Conservation (phyloP, 73 alveolate genomes). For the Effrenium voratum region DNA sequence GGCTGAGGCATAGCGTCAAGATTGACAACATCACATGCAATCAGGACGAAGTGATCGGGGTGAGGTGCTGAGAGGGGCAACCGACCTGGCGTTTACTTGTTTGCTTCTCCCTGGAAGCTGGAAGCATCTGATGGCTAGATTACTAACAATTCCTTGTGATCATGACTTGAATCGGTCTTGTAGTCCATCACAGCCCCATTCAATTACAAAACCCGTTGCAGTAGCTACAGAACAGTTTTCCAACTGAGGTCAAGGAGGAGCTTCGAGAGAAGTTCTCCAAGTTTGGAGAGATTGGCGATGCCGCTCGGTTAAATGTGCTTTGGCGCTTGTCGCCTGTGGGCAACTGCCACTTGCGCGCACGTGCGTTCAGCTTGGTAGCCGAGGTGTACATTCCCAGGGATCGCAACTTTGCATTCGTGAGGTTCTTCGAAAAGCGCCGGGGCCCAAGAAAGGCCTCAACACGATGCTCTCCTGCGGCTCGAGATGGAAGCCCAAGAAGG, state of each 20-base stretch:
- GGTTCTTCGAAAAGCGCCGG: constrained; percentile 66
- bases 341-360: not conserved
- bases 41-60: constrained; percentile 50
- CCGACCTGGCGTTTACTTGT: not conserved
- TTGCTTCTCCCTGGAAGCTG: too few species aligned
- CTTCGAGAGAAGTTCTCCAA: constrained; percentile 80
- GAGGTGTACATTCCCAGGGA: constrained; percentile 90
- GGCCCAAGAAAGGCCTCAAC: not conserved
- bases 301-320: not conserved
- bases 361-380: not conserved
- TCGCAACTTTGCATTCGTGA: constrained; percentile 76
- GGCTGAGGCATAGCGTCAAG: constrained; percentile 67
- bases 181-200: too few species aligned
- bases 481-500: not conserved
- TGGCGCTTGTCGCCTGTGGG: not conserved
- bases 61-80: not conserved
- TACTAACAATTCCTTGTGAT: too few species aligned
- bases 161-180: too few species aligned
- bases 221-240: not conserved
- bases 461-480: not conserved
- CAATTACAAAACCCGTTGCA: not conserved
- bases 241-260: constrained; percentile 63
- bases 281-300: constrained; percentile 87
- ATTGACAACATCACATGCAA: constrained; percentile 73
- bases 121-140: too few species aligned